Evolutionary conservation across 1,284 basidiomycete genomes (phyloP).

Genomic region (Rhodotorula sp.): DNA sequence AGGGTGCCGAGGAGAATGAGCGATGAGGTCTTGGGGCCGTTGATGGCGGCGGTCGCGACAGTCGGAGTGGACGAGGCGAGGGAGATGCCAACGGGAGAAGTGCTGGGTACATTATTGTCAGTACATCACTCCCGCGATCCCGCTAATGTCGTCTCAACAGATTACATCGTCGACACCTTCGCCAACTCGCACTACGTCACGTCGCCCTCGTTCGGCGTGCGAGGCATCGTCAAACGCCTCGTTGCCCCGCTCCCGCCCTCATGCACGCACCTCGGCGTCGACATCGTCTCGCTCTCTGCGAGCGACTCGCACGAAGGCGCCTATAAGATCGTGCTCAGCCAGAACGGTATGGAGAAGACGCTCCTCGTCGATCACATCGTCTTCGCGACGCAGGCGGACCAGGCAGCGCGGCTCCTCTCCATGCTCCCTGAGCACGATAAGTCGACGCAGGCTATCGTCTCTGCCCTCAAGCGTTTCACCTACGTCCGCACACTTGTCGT

Average conservation of each 20-base stretch:
- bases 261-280: conserved; percentile 58
- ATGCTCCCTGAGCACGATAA: conserved; percentile 14
- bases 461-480: conserved; percentile 32
- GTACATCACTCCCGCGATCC: too few species aligned
- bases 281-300: conserved; percentile 53
- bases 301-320: not conserved
- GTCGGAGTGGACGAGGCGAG: conserved; percentile 56
- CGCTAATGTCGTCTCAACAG: too few species aligned
- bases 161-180: conserved; percentile 63
- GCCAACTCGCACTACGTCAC: conserved; percentile 63
- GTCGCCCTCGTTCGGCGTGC: conserved; percentile 53
- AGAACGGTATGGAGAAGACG: conserved; percentile 30
- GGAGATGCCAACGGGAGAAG: conserved; percentile 61
- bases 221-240: conserved; percentile 57
- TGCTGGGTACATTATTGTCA: conserved; percentile 60
- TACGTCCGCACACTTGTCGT: conserved; percentile 59
- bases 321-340: not conserved
- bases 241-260: conserved; percentile 48
- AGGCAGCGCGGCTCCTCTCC: conserved; percentile 57
- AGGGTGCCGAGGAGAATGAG: conserved; percentile 58
- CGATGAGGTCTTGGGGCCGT: conserved; percentile 56
- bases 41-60: conserved; percentile 72
- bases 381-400: conserved; percentile 67
- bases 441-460: not conserved
- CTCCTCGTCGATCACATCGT: conserved; percentile 63